Conservation (phyloP, 1,284 basidiomycete species). For the Irpex sp. region DNA sequence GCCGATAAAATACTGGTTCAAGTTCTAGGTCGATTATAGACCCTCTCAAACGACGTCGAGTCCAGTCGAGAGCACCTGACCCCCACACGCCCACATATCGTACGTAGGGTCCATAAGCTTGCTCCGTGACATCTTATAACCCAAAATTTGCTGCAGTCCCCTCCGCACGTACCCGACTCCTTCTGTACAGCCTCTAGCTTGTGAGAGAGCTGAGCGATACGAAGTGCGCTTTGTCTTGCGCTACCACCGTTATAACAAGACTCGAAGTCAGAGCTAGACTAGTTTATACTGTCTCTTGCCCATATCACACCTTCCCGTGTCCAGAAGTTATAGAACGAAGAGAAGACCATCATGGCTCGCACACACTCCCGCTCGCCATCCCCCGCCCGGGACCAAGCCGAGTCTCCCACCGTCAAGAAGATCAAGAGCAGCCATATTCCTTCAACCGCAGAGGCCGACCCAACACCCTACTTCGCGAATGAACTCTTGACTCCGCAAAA, state of each 20-base stretch:
- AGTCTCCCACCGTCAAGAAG: constrained; percentile 27
- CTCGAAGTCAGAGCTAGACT: no score
- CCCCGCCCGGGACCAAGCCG: constrained; percentile 9
- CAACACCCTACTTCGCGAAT: constrained; percentile 42
- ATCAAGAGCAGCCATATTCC: constrained; percentile 30
- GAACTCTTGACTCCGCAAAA: constrained; percentile 55
- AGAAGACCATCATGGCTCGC: constrained; percentile 11
- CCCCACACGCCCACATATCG: neutral
- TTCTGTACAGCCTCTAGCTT: no score
- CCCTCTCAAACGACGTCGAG: constrained; percentile 2
- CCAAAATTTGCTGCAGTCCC: neutral
- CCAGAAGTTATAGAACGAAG: neutral
- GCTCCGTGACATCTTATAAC: neutral
- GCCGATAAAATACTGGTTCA: neutral
- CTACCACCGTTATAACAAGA: no score
- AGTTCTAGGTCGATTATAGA: neutral
- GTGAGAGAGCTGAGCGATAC: no score
- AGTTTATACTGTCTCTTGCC: no score
- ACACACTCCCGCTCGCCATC: constrained; percentile 29
- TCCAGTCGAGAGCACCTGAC: neutral
- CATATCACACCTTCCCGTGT: no score
- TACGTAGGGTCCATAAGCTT: no score
- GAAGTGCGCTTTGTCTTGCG: no score
- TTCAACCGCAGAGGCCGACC: constrained; percentile 20
- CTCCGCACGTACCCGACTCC: no score